A percentile compares a stretch with the other conserved stretches of the same genome.
Conservation (phyloP, 2,329 filamentous ascomycete genomes). For the Trichoderma sp. region DNA sequence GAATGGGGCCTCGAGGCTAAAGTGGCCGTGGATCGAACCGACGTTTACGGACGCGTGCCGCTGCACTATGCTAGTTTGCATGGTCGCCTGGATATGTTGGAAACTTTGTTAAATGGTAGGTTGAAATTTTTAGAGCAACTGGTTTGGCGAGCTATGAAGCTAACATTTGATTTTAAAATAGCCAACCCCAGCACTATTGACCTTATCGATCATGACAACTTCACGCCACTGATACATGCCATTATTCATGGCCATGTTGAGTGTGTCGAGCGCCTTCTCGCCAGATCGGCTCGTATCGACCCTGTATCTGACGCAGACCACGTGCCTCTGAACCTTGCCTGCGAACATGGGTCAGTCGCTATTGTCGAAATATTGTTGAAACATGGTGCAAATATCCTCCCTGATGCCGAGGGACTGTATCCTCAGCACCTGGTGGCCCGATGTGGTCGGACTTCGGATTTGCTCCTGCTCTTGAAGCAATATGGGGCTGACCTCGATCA, state of each 20-base stretch:
- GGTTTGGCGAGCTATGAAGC: not conserved
- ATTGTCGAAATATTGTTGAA: slow-evolving; percentile 84
- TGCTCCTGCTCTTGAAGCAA: slow-evolving; percentile 75
- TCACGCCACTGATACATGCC: slow-evolving; percentile 90
- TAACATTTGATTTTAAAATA: slow-evolving; percentile 27
- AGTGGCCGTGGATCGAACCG: slow-evolving; percentile 75
- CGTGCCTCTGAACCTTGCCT: slow-evolving; percentile 90
- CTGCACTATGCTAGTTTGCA: slow-evolving; percentile 97
- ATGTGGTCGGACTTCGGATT: slow-evolving; percentile 75
- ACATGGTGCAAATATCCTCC: slow-evolving; percentile 76
- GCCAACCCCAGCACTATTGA: slow-evolving; percentile 75
- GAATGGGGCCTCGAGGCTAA: slow-evolving; percentile 69
- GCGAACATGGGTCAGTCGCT: slow-evolving; percentile 82
- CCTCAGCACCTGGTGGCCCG: slow-evolving; percentile 96
- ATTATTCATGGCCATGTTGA: slow-evolving; percentile 83
- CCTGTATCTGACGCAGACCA: slow-evolving; percentile 85
- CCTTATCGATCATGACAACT: slow-evolving; percentile 92
- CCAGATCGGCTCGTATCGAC: slow-evolving; percentile 78
- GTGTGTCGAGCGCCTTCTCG: slow-evolving; percentile 76
- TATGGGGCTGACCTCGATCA: slow-evolving; percentile 91
- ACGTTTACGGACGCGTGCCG: slow-evolving; percentile 92
- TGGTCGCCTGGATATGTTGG: slow-evolving; percentile 80
- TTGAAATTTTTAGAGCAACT: not conserved
- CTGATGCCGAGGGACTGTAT: slow-evolving; percentile 92
- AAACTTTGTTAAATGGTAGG: slow-evolving; percentile 65